Percentiles rank a stretch among this genome's conserved stretches.
Conservation (phyloP, 2,329 filamentous ascomycete species). For the Colletotrichum endophyticum region DNA sequence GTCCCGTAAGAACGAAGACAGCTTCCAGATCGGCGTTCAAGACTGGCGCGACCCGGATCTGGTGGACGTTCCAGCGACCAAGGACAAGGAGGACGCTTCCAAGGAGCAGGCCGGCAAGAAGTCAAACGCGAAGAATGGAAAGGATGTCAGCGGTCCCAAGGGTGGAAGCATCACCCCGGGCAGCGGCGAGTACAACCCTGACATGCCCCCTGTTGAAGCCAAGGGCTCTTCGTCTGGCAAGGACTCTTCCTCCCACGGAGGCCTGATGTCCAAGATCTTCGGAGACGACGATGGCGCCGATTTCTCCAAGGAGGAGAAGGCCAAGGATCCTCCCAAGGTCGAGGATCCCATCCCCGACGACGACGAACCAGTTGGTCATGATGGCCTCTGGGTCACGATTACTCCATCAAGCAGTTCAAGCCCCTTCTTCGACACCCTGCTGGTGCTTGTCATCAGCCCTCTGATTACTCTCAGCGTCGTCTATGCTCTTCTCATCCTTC, state of each 20-base stretch:
- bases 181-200: constrained; percentile 69
- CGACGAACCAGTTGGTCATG: constrained; percentile 53
- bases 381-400: constrained; percentile 95
- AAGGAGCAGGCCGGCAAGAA: constrained; percentile 20
- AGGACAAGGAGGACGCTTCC: constrained; percentile 13
- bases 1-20: constrained; percentile 49
- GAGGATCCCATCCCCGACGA: constrained; percentile 23
- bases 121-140: constrained; percentile 22
- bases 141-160: constrained; percentile 45
- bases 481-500: constrained; percentile 84
- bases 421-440: constrained; percentile 92
- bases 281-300: constrained; percentile 45
- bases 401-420: constrained; percentile 88
- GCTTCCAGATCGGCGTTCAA: constrained; percentile 82
- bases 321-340: constrained; percentile 22
- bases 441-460: constrained; percentile 96
- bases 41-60: constrained; percentile 77
- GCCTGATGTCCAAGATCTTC: constrained; percentile 56
- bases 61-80: constrained; percentile 44
- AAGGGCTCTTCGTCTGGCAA: constrained; percentile 28
- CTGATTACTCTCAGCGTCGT: constrained; percentile 91
- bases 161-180: constrained; percentile 74
- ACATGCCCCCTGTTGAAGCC: constrained; percentile 31
- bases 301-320: constrained; percentile 26
- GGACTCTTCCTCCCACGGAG: constrained; percentile 22